Percentiles rank a stretch among this genome's conserved stretches.
phyloP scores from a whole-genome alignment of 164 flowering plant genomes.

The Chloranthus sessilifolius region DNA sequence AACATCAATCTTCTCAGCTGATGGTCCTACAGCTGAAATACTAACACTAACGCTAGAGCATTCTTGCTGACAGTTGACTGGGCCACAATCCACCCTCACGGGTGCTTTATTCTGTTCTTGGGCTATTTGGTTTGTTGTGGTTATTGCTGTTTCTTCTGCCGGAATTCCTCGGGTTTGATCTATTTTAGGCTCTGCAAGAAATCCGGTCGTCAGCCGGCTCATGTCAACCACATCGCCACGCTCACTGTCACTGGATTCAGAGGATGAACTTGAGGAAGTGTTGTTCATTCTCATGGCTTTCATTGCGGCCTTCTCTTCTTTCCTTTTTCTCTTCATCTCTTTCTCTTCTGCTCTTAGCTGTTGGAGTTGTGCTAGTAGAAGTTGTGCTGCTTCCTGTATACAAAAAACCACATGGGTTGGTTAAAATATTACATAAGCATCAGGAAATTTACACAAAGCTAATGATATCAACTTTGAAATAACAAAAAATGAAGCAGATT shows the following conservation, averaged over 20 bases:
- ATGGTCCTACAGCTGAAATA: too few species aligned
- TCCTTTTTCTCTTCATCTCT: conserved; percentile 15
- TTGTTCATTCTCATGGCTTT: conserved; percentile 4
- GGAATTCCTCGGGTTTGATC: neutral
- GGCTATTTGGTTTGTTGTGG: neutral
- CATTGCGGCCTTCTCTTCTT: conserved; percentile 20
- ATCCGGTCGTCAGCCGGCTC: conserved; percentile 22
- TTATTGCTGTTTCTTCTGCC: conserved; percentile 8
- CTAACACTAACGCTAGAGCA: too few species aligned
- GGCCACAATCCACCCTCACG: neutral
- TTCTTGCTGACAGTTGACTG: too few species aligned
- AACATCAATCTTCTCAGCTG: conserved; percentile 51
- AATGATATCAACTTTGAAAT: too few species aligned
- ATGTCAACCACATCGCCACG: conserved; percentile 44
- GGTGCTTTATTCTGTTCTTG: conserved; percentile 2
- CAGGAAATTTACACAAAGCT: too few species aligned
- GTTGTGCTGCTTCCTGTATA: conserved; percentile 19
- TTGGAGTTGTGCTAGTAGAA: conserved; percentile 14
- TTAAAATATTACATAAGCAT: too few species aligned
- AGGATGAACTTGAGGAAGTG: conserved; percentile 31
- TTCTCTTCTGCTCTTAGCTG: conserved; percentile 16
- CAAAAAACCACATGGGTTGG: neutral
- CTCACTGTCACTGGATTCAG: conserved; percentile 53
- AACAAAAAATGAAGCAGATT: too few species aligned
- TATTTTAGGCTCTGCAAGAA: neutral